These are phyloP conservation scores for Chenopodium album DNA, from an alignment of 148 eudicot species.

Conservation along the genomic window DNA sequence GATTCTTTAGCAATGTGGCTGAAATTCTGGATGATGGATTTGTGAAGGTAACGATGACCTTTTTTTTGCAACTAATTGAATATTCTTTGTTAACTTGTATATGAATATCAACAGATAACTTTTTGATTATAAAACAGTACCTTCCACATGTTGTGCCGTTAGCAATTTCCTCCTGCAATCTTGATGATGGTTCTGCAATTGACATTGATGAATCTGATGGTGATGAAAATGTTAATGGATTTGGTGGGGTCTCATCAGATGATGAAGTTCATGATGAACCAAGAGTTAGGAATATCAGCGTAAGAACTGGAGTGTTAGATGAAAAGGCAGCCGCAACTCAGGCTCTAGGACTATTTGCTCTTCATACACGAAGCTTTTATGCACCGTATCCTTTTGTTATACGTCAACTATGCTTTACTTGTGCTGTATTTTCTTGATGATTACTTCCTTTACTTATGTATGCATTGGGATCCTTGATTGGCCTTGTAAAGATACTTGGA, in stretches of 20 bases:
- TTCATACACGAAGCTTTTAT: conserved; percentile 77
- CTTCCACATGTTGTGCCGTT: conserved; percentile 95
- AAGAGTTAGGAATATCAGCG: conserved; percentile 87
- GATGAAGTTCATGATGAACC: conserved; percentile 97
- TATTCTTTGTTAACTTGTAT: conserved; percentile 1
- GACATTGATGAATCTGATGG: conserved; percentile 88
- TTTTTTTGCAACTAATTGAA: not conserved
- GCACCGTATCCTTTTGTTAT: conserved; percentile 85
- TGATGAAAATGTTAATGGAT: conserved; percentile 73
- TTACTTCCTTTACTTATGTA: not conserved
- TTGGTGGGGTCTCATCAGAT: conserved; percentile 96
- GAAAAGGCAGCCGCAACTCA: conserved; percentile 99
- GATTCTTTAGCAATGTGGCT: conserved; percentile 94
- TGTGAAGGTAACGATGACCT: conserved; percentile 51
- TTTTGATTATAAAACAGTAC: conserved; percentile 51
- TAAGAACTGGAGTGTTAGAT: conserved; percentile 94
- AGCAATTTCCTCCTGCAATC: conserved; percentile 87
- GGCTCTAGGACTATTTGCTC: conserved; percentile 87
- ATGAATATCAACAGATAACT: not conserved
- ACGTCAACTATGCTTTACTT: not conserved
- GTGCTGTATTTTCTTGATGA: conserved; percentile 3
- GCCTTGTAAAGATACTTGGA: conserved; percentile 67
- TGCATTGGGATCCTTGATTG: conserved; percentile 32
- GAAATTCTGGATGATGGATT: conserved; percentile 92
- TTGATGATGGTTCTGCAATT: conserved; percentile 95